Base-by-base conservation (phyloP, 1,139 yeast genomes). In the Waltiozyma sp. region DNA sequence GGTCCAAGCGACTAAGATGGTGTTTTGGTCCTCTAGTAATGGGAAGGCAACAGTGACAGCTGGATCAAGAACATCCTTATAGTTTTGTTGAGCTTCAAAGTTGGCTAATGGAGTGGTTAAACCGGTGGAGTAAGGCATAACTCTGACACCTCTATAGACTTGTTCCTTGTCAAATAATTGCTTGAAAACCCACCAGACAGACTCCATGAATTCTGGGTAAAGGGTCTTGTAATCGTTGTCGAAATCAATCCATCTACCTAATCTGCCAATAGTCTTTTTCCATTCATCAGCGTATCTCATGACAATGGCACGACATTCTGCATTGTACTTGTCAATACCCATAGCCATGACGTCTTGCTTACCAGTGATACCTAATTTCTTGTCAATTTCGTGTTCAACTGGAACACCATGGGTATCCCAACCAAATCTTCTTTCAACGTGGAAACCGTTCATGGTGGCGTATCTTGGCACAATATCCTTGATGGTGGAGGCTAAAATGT, bases 381-480 rank as follows among this genome's bases (percentile, higher is more conserved):
- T 91, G 84, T 91, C 99, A 56, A 91, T 91, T 65, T 89, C 96
- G 64, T 91, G 95, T 69, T 91, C 99, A 45, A 91, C 89, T 41
- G 99, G 99, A 54, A 91, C 78, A 45, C 99, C 99, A 63, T 91
- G 99, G 44, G 98, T 91, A 66, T 91, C 99, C 99, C 99, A 91
- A 48, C 99, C 99, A 53, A 93, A 91, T 59, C 97, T 77, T 69
- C 99, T 85, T 66, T 86, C 96, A 40, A 91, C 98, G 56, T 84
- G 86, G 65, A 77, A 83, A 16, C 98, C 98, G 54, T 85, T 89
- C 97, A 91, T 91, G 52, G 95, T 85, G 45, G 98, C 97, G 61
- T 88, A 91, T 62, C 99, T 79, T 45, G 98, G 98, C 47, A 91
- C 89, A 53, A 91, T 86, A 69, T 91, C 99, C 72, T 89, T 91